phyloP scores from a whole-genome alignment of 2,329 filamentous ascomycete species.

The Chaetothyriales sp. region DNA sequence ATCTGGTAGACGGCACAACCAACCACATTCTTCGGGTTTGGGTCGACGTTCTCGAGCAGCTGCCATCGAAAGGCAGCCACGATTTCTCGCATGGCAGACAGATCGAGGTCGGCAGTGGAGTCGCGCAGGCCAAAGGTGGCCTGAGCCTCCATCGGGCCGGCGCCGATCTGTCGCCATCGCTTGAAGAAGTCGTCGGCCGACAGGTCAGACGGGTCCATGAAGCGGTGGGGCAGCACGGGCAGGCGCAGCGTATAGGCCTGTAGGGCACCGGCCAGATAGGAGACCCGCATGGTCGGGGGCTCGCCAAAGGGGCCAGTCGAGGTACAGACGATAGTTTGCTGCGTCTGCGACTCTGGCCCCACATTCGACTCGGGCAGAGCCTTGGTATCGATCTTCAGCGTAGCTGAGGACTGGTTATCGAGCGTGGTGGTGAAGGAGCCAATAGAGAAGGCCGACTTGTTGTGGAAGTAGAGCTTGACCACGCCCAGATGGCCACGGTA shows the following conservation, averaged over 20 bases:
- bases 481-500: conserved; percentile 93
- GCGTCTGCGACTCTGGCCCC: conserved; percentile 57
- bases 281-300: conserved; percentile 80
- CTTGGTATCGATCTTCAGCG: conserved; percentile 73
- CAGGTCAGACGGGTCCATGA: conserved; percentile 84
- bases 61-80: conserved; percentile 54
- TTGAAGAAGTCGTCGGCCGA: conserved; percentile 93
- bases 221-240: conserved; percentile 80
- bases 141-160: conserved; percentile 72
- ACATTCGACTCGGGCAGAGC: conserved; percentile 74
- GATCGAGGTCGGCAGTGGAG: conserved; percentile 49
- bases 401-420: conserved; percentile 53
- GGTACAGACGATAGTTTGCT: conserved; percentile 92
- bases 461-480: conserved; percentile 87
- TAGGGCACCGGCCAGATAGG: conserved; percentile 81
- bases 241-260: conserved; percentile 86
- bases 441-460: conserved; percentile 74
- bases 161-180: conserved; percentile 96
- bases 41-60: conserved; percentile 70
- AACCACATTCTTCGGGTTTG: conserved; percentile 85
- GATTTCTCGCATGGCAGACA: conserved; percentile 53
- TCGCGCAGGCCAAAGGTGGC: conserved; percentile 51
- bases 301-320: conserved; percentile 66
- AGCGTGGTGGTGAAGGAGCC: conserved; percentile 88
- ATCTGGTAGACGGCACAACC: conserved; percentile 66